Evolutionary conservation across 176 grass and related monocot genomes (phyloP), one percentile per base, ranked within the genome.

Genomic region (Phyllostachys edulis): DNA sequence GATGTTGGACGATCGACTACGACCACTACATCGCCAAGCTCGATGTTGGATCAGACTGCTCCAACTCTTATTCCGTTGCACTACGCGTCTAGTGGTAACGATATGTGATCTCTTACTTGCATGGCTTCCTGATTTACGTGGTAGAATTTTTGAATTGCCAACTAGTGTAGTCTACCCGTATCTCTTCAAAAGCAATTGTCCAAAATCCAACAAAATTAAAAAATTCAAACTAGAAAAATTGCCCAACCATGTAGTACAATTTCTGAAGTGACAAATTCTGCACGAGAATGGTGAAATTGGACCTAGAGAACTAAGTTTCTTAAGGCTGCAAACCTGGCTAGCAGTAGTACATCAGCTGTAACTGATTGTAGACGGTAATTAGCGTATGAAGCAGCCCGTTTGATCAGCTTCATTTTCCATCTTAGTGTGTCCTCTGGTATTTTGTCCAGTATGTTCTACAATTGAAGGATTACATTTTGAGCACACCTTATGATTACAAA

Each of bases 351-450:
- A 46, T 94, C 86, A 2, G 92, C 89, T 73, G 77, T 78, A 77
- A 94, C 79, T 24, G 86, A 79, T n/a, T 91, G 79, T 38, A 94
- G 56, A 56, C 44, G 86, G 74, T 77, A 75, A 73, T 91, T 91
- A 72, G 69, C 85, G 15, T 91, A 85, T 12, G 86, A 84, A 32
- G 89, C 81, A 77, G 83, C 89, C 51, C 61, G 77, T 57, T 82
- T 81, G 21, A 94, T 69, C 61, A 87, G 70, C 49, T 73, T 73
- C 37, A 91, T 52, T 84, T 94, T 94, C 92, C 92, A 94, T 73
- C 24, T 67, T 61, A 94, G 63, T 11, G 82, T 91, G 21, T 91
- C 92, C 41, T 87, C 73, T 29, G 92, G 92, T 87, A 94, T 66
- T 68, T 79, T 91, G 23, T 94, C 84, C 46, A 94, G 63, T 73